Base-by-base conservation (phyloP, 345 rosid species). In the Chamaenerion angustifolium region DNA sequence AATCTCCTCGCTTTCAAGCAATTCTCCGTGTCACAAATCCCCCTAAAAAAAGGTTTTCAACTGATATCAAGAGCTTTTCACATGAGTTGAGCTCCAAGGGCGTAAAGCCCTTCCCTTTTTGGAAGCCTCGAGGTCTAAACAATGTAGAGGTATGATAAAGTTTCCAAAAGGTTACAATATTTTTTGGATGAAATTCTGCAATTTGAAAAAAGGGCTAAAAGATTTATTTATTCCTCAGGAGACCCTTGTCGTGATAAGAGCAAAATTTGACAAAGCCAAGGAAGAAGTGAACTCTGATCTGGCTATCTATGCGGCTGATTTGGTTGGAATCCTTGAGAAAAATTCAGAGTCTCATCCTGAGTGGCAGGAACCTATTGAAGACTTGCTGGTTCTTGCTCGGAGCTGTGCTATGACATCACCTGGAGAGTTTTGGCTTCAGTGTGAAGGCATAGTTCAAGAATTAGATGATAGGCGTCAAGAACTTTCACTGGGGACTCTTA, bases 261-360 rank as follows among this genome's bases (percentile, higher is more conserved):
- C 83, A 53, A 93, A 81, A 64, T 93, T 93, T 85, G 99, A 83
- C 71, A 88, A 85, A 71, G 94, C 92, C 58, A 93, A 93, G 73
- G 97, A 93, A 79, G 97, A 93, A 82, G 96, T 93, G 62, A 82
- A 93, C 74, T 80, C 95, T 69, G 99, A 93, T 78, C 82, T 93
- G 64, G 96, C 95, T 50, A 65, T 85, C 51, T 88, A 82, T 68
- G 99, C 99, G 8, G 99, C 95, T 3, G 99, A 93, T 75, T 79
- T 93, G 62, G 88, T 93, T 68, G 99, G 99, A 60, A 51, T 85
- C 71, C 97, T 88, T 46, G 95, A 85, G 64, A 93, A 88, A 69
- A 85, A 93, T 81, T 85, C 94, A 45, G 99, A 88, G 61, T 81
- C 71, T 63, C 96, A 93, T 71, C 99, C 99, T 46, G 97, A 93